A percentile compares a stretch with the other conserved stretches of the same genome.
Evolutionary conservation across 2,329 filamentous ascomycete genomes (phyloP).

Genomic region (Pleochaeta shiraiana): DNA sequence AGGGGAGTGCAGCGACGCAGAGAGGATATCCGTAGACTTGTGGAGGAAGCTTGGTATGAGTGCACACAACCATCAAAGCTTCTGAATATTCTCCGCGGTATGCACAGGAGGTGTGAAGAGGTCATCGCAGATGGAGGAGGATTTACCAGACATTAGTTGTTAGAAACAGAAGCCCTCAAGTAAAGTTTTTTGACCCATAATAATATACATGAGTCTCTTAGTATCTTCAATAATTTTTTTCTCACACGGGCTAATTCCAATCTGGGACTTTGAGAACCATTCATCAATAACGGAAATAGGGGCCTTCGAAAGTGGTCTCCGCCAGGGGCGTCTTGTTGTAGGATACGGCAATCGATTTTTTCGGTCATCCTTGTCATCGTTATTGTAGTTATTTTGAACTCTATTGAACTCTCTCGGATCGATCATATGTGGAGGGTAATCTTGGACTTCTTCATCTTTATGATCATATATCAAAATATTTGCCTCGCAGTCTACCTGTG

Average conservation of each 20-base stretch:
- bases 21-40: too few relatives aligned
- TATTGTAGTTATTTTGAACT: not conserved
- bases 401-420: not conserved
- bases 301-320: not conserved
- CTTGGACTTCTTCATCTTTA: not conserved
- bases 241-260: not conserved
- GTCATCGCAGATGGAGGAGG: too few relatives aligned
- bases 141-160: too few relatives aligned
- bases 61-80: too few relatives aligned
- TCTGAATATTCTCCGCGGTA: too few relatives aligned
- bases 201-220: conserved; percentile 1
- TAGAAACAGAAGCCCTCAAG: too few relatives aligned
- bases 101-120: too few relatives aligned
- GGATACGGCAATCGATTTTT: not conserved
- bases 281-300: not conserved
- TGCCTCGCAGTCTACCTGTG: not conserved
- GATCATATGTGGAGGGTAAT: not conserved
- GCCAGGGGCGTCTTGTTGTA: not conserved
- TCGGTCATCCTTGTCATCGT: not conserved
- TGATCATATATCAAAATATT: not conserved
- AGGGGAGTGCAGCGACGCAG: too few relatives aligned
- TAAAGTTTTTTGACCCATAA: too few relatives aligned
- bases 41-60: too few relatives aligned
- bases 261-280: not conserved
- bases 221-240: not conserved